phyloP scores from a whole-genome alignment of 306 rosid species.

The Vachellia pachyceras region DNA sequence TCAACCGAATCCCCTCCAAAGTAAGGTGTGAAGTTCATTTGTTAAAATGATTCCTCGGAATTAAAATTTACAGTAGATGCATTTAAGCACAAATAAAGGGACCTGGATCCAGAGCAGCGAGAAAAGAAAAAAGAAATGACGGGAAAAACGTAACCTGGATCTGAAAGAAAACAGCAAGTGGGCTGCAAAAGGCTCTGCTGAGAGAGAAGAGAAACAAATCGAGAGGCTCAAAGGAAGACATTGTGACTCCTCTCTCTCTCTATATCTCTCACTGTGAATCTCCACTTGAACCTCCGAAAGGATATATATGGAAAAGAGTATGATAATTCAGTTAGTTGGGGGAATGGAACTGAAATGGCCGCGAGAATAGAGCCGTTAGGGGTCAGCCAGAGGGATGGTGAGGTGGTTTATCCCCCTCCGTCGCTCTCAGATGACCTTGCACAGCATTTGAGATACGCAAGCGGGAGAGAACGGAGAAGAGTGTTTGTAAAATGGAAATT shows the following conservation, averaged over 20 bases:
- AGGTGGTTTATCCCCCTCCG: not conserved
- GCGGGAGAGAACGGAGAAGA: slow-evolving; percentile 13
- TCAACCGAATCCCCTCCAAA: not conserved
- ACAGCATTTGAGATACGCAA: slow-evolving; percentile 15
- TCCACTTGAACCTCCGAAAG: not conserved
- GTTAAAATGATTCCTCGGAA: not conserved
- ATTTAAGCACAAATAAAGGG: not conserved
- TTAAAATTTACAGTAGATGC: not conserved
- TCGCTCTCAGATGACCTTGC: slow-evolving; percentile 30
- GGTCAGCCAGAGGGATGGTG: not conserved
- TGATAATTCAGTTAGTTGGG: not conserved
- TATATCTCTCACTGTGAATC: not conserved
- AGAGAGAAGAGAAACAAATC: slow-evolving; percentile 83
- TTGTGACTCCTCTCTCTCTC: slow-evolving; percentile 43
- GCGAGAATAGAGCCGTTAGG: not conserved
- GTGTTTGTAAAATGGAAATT: not conserved
- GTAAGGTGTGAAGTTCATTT: not conserved
- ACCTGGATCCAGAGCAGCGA: slow-evolving; percentile 3
- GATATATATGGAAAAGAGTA: not conserved
- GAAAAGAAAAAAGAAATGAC: not conserved
- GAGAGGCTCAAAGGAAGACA: slow-evolving; percentile 64
- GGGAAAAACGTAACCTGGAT: slow-evolving; percentile 67
- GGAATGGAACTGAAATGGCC: not conserved
- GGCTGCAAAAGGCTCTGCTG: slow-evolving; percentile 52
- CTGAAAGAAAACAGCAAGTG: slow-evolving; percentile 70